phyloP scores from a whole-genome alignment of 176 grass and related monocot species.

The Areca catechu region DNA sequence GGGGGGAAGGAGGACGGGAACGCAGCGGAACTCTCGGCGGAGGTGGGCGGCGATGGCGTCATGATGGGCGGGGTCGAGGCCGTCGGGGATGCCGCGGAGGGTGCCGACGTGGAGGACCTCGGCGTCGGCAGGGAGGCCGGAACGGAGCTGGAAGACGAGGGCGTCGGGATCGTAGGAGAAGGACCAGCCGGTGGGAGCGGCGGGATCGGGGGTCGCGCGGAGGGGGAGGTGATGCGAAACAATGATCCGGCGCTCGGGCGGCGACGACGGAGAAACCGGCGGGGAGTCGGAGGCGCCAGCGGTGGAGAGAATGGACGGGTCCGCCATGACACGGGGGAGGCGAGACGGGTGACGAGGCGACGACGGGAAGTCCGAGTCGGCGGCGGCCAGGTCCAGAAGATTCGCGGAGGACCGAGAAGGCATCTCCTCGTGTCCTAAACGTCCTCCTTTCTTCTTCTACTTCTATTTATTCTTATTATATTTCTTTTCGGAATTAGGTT shows the following conservation, averaged over 20 bases:
- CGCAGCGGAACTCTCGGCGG: slow-evolving; percentile 24
- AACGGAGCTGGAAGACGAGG: slow-evolving; percentile 33
- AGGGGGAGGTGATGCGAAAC: slow-evolving; percentile 66
- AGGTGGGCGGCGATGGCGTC: slow-evolving; percentile 24
- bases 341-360: slow-evolving; percentile 1
- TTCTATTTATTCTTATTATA: no score
- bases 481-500: background rate
- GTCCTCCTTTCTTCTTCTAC: no score
- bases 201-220: slow-evolving; percentile 24
- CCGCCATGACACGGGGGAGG: slow-evolving; percentile 3
- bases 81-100: slow-evolving; percentile 15
- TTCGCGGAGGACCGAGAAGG: slow-evolving; percentile 78
- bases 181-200: slow-evolving; percentile 23
- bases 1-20: slow-evolving; percentile 31
- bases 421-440: slow-evolving; percentile 19
- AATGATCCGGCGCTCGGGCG: slow-evolving; percentile 35
- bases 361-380: slow-evolving; percentile 22
- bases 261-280: background rate
- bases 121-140: slow-evolving; percentile 8
- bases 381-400: slow-evolving; percentile 65
- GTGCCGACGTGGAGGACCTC: slow-evolving; percentile 32
- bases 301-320: background rate
- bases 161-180: slow-evolving; percentile 42
- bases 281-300: background rate
- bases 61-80: background rate